These are phyloP conservation scores for Leccinellum albellum DNA, from an alignment of 768 basidiomycete species.

Conservation along the genomic window DNA sequence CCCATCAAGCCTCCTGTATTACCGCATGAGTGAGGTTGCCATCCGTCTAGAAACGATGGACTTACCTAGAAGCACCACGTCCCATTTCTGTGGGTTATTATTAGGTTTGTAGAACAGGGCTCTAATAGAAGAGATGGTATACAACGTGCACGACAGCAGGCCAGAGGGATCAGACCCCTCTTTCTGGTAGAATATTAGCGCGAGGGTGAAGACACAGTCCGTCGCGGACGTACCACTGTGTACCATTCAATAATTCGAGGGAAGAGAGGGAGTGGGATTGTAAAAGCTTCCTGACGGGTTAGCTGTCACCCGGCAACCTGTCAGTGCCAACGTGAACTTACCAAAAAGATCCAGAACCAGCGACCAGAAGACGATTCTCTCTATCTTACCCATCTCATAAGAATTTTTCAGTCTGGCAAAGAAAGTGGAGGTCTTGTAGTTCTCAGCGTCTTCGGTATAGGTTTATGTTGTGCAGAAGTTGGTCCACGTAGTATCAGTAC, in stretches of 20 bases:
- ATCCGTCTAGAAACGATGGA: background rate
- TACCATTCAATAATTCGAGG: conserved; percentile 98
- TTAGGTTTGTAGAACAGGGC: conserved; percentile 58
- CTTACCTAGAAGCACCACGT: conserved; percentile 86
- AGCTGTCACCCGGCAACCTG: conserved; percentile 4
- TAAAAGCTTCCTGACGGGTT: conserved; percentile 60
- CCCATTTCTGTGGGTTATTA: conserved; percentile 77
- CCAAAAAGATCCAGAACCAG: conserved; percentile 85
- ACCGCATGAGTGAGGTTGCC: conserved; percentile 6
- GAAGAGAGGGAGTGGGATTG: conserved; percentile 93
- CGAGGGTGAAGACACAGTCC: background rate
- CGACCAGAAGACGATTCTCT: conserved; percentile 84
- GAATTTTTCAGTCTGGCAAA: background rate
- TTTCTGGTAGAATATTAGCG: conserved; percentile 39
- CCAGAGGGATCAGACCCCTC: conserved; percentile 69
- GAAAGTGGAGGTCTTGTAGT: background rate
- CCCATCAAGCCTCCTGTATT: conserved; percentile 81
- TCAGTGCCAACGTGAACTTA: conserved; percentile 24
- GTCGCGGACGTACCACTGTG: conserved; percentile 48
- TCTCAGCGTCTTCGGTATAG: background rate
- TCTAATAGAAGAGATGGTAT: conserved; percentile 62
- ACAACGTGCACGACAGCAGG: conserved; percentile 69
- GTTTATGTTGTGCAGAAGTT: background rate
- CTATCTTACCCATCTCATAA: conserved; percentile 57
- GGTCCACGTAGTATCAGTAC: background rate